Conservation (phyloP, 2,329 filamentous ascomycete genomes). For the Herpomyces periplanetae region DNA sequence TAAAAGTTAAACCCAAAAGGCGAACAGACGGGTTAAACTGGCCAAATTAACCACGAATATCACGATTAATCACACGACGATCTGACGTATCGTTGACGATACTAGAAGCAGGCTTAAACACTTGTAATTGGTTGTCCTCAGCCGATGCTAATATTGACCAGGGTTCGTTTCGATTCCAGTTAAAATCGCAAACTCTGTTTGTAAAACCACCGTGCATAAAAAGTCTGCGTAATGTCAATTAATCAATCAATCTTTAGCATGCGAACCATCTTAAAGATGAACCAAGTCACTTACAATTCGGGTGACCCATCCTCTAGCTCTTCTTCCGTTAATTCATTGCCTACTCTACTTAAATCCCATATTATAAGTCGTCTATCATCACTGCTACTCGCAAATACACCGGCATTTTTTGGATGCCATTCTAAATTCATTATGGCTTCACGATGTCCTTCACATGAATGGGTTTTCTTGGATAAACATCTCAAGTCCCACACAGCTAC, state of each 20-base stretch:
- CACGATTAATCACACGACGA: no score
- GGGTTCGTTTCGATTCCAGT: slow-evolving; percentile 83
- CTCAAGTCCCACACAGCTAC: slow-evolving; percentile 83
- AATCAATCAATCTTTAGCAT: slow-evolving; percentile 3
- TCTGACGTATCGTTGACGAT: no score
- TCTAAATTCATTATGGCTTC: slow-evolving; percentile 65
- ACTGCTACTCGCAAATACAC: slow-evolving; percentile 56
- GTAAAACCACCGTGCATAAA: slow-evolving; percentile 99
- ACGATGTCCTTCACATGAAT: slow-evolving; percentile 52
- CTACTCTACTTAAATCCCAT: slow-evolving; percentile 71
- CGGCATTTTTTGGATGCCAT: slow-evolving; percentile 71
- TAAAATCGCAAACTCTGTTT: slow-evolving; percentile 80
- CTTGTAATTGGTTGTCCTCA: slow-evolving; percentile 82
- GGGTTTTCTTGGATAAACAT: slow-evolving; percentile 55
- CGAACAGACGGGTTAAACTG: no score
- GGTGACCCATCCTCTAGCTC: slow-evolving; percentile 80
- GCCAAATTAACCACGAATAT: no score
- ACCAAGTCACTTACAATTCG: slow-evolving; percentile 40
- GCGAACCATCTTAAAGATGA: no score
- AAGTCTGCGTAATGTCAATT: slow-evolving; percentile 13
- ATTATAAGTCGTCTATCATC: slow-evolving; percentile 80
- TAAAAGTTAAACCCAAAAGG: no score
- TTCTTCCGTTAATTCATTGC: slow-evolving; percentile 74
- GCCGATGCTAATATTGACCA: slow-evolving; percentile 88
- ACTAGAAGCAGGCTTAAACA: slow-evolving; percentile 19